Evolutionary conservation across 2,329 filamentous ascomycete genomes (phyloP), one percentile per base, ranked within the genome.

Genomic region (Xylariaceae sp.): DNA sequence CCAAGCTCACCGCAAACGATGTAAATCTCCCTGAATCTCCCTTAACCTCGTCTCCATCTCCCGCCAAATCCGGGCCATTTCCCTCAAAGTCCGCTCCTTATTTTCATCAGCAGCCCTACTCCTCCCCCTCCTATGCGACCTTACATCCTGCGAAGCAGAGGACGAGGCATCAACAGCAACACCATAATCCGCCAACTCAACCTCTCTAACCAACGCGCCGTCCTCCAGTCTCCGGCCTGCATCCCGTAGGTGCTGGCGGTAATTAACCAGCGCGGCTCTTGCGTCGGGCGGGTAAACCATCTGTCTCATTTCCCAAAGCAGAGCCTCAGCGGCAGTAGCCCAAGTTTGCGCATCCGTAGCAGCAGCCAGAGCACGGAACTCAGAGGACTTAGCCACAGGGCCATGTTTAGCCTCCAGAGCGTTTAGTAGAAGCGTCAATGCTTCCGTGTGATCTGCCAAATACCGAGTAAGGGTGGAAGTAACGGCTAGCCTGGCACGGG

Each of bases 391-490:
- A 1, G 79, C 77, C 3, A 80, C 69, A 26, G 75, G 70, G 32
- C 77, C 77, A 64, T 83, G 80, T 60, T 83, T 83, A 2, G 74
- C 71, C 58, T 84, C 80, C 1, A 84, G 72, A 2, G 72, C 65
- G 51, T 74, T 74, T n/a, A 82, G 65, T 1, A 83, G 73, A 12
- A 70, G 66, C 1, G 70, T 57, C 2, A 81, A 60, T 0, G 69
- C 71, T 3, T 68, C 60, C 6, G 73, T 69, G 60, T 77, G 73
- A 6, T 65, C 62, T 19, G 68, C 62, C 0, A 81, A 70, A 12
- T 80, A 72, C 2, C 53, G 50, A 0, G 69, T 65, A 1, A 80
- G 64, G 2, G 67, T 57, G 5, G 68, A 61, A 30, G 74, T 70
- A 3, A 74, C 68, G 8, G 67, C 64, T 5, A 76, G 66, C 8